Evolutionary conservation across 495 filamentous ascomycete genomes (phyloP).

Genomic region (Staphylotrichum tortipilum): DNA sequence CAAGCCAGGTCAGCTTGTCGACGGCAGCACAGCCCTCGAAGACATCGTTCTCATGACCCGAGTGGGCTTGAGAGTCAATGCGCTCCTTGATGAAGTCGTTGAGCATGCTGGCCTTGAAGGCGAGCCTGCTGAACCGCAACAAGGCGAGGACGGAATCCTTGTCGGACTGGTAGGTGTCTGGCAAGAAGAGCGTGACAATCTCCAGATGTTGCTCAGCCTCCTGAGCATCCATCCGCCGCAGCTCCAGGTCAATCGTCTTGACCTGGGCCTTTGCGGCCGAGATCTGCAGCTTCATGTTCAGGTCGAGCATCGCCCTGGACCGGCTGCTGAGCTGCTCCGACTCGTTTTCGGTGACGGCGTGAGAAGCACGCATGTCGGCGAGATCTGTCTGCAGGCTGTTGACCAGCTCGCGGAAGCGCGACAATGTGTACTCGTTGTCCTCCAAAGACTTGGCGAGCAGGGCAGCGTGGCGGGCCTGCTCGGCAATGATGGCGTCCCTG

Average conservation of each 20-base stretch:
- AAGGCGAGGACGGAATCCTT: constrained; percentile 75
- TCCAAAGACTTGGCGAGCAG: constrained; percentile 68
- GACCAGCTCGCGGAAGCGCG: constrained; percentile 80
- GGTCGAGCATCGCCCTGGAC: constrained; percentile 87
- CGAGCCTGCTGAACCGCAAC: constrained; percentile 77
- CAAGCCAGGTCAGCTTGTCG: constrained; percentile 79
- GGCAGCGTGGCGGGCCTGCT: constrained; percentile 57
- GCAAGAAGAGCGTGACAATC: constrained; percentile 81
- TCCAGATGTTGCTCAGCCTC: constrained; percentile 81
- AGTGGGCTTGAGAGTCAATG: constrained; percentile 45
- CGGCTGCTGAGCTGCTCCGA: constrained; percentile 76
- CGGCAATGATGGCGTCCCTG: constrained; percentile 65
- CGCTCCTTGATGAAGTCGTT: constrained; percentile 72
- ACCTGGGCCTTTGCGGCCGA: constrained; percentile 84
- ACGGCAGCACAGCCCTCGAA: constrained; percentile 70
- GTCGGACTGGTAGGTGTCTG: constrained; percentile 73
- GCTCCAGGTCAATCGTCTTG: constrained; percentile 86
- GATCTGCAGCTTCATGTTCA: constrained; percentile 86
- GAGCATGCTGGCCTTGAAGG: constrained; percentile 78
- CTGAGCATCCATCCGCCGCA: constrained; percentile 78
- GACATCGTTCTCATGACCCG: constrained; percentile 59
- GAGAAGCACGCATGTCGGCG: constrained; percentile 82
- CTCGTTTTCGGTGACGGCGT: constrained; percentile 86
- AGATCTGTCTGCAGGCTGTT: constrained; percentile 77
- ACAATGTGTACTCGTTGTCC: constrained; percentile 83